These are phyloP conservation scores for Macrocybe gigantea DNA, from an alignment of 768 basidiomycete genomes.

Conservation along the genomic window DNA sequence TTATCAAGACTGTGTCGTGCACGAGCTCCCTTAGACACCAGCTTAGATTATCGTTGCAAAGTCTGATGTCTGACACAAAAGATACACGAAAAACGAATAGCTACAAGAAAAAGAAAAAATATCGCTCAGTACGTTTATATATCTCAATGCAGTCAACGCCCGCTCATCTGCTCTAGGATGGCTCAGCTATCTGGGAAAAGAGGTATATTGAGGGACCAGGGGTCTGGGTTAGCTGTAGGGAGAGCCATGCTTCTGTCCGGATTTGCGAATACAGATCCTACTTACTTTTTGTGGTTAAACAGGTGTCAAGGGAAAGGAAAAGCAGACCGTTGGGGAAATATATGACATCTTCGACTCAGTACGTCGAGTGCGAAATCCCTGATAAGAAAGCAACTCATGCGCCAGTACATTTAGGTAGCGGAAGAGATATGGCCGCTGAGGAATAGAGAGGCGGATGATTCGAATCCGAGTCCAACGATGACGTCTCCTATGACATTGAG, in stretches of 20 bases:
- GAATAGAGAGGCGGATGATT: conserved; percentile 17
- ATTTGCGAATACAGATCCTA: neutral
- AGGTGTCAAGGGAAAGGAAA: conserved; percentile 80
- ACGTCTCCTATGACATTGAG: conserved; percentile 52
- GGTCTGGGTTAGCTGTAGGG: conserved; percentile 74
- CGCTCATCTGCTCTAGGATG: conserved; percentile 39
- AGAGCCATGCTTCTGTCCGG: neutral
- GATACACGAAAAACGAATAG: neutral
- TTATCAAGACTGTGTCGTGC: neutral
- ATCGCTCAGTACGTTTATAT: conserved; percentile 39
- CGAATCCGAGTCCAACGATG: conserved; percentile 25
- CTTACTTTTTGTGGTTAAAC: neutral
- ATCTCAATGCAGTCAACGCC: neutral
- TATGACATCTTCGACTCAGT: conserved; percentile 78
- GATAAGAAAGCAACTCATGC: too few species aligned
- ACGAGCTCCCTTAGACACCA: too few species aligned
- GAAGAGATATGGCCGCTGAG: conserved; percentile 62
- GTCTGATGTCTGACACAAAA: neutral
- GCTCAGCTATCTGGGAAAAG: conserved; percentile 62
- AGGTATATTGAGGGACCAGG: conserved; percentile 73
- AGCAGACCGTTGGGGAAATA: conserved; percentile 67
- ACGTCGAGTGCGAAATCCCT: conserved; percentile 11
- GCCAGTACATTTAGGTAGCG: conserved; percentile 36
- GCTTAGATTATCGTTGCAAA: neutral
- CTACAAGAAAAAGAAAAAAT: conserved; percentile 39